phyloP scores from a whole-genome alignment of 768 basidiomycete species.

The Suillus fuscotomentosus region DNA sequence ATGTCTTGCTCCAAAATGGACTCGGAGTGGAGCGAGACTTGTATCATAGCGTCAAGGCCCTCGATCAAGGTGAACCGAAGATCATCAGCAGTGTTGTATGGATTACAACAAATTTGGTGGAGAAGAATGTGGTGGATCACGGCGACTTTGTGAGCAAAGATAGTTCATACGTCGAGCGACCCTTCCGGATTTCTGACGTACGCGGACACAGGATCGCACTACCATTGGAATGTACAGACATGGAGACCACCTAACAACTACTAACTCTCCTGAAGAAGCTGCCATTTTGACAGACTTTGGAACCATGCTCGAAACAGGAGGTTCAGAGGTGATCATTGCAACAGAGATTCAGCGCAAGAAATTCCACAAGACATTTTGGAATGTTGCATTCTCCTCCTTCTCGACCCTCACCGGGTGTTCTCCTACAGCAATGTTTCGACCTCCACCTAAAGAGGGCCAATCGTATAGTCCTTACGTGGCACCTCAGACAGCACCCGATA shows the following conservation, averaged over 20 bases:
- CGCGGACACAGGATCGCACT: constrained; percentile 43
- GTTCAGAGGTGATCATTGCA: constrained; percentile 44
- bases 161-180: not conserved
- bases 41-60: constrained; percentile 46
- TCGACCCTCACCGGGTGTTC: constrained; percentile 49
- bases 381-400: constrained; percentile 52
- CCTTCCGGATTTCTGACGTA: not conserved
- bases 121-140: constrained; percentile 43
- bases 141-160: not conserved
- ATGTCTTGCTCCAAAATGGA: constrained; percentile 67
- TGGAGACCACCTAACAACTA: constrained; percentile 36
- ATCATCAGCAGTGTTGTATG: constrained; percentile 57
- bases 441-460: constrained; percentile 36
- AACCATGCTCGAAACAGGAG: constrained; percentile 44
- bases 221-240: constrained; percentile 56
- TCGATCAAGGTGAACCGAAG: constrained; percentile 43
- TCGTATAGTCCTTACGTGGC: constrained; percentile 41
- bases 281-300: constrained; percentile 45
- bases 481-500: constrained; percentile 41
- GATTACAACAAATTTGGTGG: constrained; percentile 49
- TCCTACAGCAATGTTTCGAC: constrained; percentile 50
- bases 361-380: constrained; percentile 67
- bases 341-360: constrained; percentile 64
- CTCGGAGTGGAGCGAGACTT: constrained; percentile 63
- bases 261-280: constrained; percentile 42